These are phyloP conservation scores for Cochlearia excelsa DNA, from an alignment of 345 rosid genomes.

Conservation along the genomic window DNA sequence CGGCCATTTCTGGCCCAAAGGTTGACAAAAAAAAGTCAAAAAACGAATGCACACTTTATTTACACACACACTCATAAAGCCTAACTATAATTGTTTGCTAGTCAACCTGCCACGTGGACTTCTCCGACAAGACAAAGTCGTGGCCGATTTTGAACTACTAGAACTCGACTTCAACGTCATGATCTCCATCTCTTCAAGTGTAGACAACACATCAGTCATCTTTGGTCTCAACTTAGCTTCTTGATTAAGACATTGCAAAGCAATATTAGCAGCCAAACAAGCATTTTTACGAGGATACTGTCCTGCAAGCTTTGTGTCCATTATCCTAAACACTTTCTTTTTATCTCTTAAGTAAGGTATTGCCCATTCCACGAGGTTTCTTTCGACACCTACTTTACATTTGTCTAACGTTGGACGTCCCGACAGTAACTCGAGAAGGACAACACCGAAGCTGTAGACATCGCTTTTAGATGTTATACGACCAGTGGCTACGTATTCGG, in stretches of 20 bases:
- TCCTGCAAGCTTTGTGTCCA: conserved; percentile 89
- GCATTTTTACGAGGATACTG: conserved; percentile 89
- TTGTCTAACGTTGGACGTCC: conserved; percentile 80
- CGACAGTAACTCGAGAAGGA: conserved; percentile 73
- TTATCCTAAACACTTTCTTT: conserved; percentile 74
- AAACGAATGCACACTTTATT: too few species aligned
- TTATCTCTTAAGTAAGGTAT: conserved; percentile 76
- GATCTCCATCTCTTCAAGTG: conserved; percentile 50
- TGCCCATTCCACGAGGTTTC: conserved; percentile 87
- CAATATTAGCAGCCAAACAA: conserved; percentile 59
- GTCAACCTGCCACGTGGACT: conserved; percentile 3
- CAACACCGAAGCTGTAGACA: conserved; percentile 90
- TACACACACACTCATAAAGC: too few species aligned
- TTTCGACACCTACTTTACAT: conserved; percentile 64
- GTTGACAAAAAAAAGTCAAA: too few species aligned
- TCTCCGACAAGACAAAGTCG: conserved; percentile 15
- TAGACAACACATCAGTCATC: conserved; percentile 70
- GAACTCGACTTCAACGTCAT: conserved; percentile 7
- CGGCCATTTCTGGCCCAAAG: too few species aligned
- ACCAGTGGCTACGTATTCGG: conserved; percentile 91
- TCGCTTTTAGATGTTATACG: conserved; percentile 60
- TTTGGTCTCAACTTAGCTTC: conserved; percentile 75
- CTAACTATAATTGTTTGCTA: too few species aligned
- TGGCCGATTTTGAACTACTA: conserved; percentile 20
- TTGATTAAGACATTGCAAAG: conserved; percentile 53